Evolutionary conservation across 1,139 yeast genomes (phyloP), one percentile per base, ranked within the genome.

Genomic region (Chernovozyma aurita): DNA sequence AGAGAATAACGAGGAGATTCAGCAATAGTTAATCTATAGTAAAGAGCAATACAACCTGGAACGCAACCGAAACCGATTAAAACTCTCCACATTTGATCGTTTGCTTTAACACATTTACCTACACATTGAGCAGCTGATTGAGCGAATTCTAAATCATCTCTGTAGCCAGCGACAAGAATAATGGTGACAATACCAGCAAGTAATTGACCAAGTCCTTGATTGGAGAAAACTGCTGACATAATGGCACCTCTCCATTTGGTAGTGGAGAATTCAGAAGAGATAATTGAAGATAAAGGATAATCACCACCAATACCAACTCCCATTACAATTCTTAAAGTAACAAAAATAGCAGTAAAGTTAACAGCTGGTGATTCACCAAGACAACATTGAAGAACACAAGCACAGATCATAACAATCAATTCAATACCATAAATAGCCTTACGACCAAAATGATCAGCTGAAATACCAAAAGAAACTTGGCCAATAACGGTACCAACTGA

Each of bases 221-320:
- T 85, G 37, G 95, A 90, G 62, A 85, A 85, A 39, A 85, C 95
- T 30, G 95, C 94, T 54, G 85, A 86, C 95, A 85, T 85, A 51
- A 85, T 85, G 46, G 95, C 95, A 71, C 95, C 95, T 80, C 95
- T 84, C 94, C 95, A 85, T 62, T 83, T 85, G 50, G 95, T 85
- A 41, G 95, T 84, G 26, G 95, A 76, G 53, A 85, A 85, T 67
- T 85, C 95, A 36, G 95, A 81, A 9, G 95, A 82, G 50, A 85
- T 85, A 61, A 85, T 83, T 30, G 97, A 92, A 30, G 97, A 88
- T 64, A 92, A 78, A 52, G 98, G 98, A 66, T 92, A 92, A 68
- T 92, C 98, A 75, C 97, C 98, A 70, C 98, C 98, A 54, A 92
- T 94, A 80, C 98, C 98, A 52, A 92, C 80, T 70, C 95, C 95